Conservation (phyloP, 805 yeast species). For the Jamesozyma hellenica region DNA sequence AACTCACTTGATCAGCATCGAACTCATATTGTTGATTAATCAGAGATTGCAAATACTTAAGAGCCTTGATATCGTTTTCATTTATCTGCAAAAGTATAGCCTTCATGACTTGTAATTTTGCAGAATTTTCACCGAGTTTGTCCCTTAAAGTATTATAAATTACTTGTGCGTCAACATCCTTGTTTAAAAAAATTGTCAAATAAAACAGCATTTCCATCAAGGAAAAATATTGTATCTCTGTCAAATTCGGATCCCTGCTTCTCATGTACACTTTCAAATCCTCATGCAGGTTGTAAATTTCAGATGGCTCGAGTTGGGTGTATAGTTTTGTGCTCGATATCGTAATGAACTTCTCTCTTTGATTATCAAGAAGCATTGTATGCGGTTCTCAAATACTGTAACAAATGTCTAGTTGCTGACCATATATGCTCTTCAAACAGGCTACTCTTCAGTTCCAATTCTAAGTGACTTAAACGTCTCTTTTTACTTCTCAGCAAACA, state of each 20-base stretch:
- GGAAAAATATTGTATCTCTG: conserved; percentile 38
- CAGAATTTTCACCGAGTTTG: conserved; percentile 44
- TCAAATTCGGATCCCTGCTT: conserved; percentile 15
- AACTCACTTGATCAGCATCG: conserved; percentile 30
- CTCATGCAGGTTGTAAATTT: conserved; percentile 28
- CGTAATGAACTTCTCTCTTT: conserved; percentile 39
- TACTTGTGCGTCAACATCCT: conserved; percentile 63
- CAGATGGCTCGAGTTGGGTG: conserved; percentile 38
- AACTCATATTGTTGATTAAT: conserved; percentile 41
- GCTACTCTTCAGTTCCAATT: too few relatives aligned
- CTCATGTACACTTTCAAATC: conserved; percentile 30
- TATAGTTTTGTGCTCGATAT: conserved; percentile 45
- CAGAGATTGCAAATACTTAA: conserved; percentile 44
- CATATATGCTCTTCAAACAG: too few relatives aligned
- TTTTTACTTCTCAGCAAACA: too few relatives aligned
- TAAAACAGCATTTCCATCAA: conserved; percentile 66
- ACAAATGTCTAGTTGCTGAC: too few relatives aligned
- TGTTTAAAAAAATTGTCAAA: conserved; percentile 47
- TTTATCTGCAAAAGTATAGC: conserved; percentile 21
- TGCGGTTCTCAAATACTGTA: too few relatives aligned
- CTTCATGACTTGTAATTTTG: conserved; percentile 25
- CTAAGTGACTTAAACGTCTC: too few relatives aligned
- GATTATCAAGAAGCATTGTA: not conserved
- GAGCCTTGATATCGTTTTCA: conserved; percentile 20
- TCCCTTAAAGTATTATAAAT: conserved; percentile 58